Evolutionary conservation across 2,329 filamentous ascomycete genomes (phyloP).

Genomic region (Exserohilum turcica): DNA sequence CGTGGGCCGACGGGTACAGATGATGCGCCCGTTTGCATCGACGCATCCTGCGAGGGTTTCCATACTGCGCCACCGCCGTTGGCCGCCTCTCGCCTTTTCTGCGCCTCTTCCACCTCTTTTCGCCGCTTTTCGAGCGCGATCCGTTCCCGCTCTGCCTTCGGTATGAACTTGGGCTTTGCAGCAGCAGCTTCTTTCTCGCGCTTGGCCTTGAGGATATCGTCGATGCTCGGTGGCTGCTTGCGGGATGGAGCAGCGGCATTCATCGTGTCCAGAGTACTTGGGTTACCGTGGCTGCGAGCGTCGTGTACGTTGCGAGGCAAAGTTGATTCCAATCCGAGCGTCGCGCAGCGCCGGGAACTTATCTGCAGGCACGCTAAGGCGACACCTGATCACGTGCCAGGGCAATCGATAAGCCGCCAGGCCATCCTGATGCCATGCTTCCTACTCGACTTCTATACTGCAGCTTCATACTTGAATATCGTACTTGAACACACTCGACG

Average conservation of each 20-base stretch:
- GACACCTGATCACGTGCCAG: conserved; percentile 24
- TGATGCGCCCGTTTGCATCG: conserved; percentile 18
- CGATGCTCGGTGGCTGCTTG: conserved; percentile 72
- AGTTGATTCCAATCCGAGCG: neutral
- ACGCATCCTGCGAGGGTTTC: conserved; percentile 13
- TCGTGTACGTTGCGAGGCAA: neutral
- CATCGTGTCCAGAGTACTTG: neutral
- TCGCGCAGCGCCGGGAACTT: conserved; percentile 5
- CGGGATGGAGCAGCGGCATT: conserved; percentile 20
- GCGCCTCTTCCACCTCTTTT: conserved; percentile 69
- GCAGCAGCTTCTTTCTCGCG: conserved; percentile 83
- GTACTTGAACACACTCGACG: too few relatives aligned
- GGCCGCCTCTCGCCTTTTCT: conserved; percentile 56
- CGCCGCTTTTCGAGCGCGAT: conserved; percentile 77
- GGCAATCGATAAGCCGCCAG: conserved; percentile 5
- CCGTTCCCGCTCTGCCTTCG: conserved; percentile 80
- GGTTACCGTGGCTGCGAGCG: neutral
- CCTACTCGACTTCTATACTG: too few relatives aligned
- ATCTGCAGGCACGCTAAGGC: conserved; percentile 17
- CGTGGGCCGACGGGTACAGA: conserved; percentile 73
- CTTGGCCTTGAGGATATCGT: conserved; percentile 84
- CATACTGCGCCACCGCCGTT: conserved; percentile 7
- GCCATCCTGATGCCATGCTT: too few relatives aligned
- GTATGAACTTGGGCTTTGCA: conserved; percentile 85
- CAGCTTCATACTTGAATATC: too few relatives aligned